Evolutionary conservation across 1,139 yeast species (phyloP), one percentile per base, ranked within the genome.

Genomic region (Hanseniaspora sp.): DNA sequence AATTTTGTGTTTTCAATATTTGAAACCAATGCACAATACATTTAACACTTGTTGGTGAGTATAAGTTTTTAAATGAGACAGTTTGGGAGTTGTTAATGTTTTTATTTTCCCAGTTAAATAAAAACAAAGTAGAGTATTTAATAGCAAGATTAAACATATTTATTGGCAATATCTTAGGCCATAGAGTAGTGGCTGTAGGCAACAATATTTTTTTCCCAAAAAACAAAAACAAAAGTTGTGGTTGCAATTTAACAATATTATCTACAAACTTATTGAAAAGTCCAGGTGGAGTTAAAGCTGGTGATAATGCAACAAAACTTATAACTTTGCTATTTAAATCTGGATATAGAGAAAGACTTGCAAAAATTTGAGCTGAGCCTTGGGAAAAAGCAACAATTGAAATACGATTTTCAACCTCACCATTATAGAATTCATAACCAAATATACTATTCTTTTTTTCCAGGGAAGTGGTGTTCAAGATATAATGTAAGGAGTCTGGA

Each of bases 11-110:
- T 47, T 85, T 74, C 59, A 90, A 84, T 56, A 90, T 87, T 69
- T 90, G 97, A 66, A 90, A 90, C 97, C 97, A 90, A 69, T 90
- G 97, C 38, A 88, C 96, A 49, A 87, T 92, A 29, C 86, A 80
- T 67, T 90, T 90, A 46, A 88, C 96, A 4, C 94, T 82, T 0
- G 97, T 87, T 30, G 95, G 85, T 1, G 95, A 85, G 69, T 88
- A 90, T 54, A 90, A 71, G 67, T 90, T 96, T 29, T 86, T 80
- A 67, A 86, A 90, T 34, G 86, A 77, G 54, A 82, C 69, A 64
- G 88, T 88, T 67, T 88, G 96, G 52, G 79, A 70, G 58, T 76
- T 74, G 34, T 80, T 70, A 59, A 90, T 90, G 67, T 90, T 86
- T 6, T 61, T 52, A 13, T 90, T 77, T 54, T 72, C 74, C 97